A percentile compares a stretch with the other conserved stretches of the same genome.
Evolutionary conservation across 768 basidiomycete genomes (phyloP).

Genomic region (Termitomyces sp.): DNA sequence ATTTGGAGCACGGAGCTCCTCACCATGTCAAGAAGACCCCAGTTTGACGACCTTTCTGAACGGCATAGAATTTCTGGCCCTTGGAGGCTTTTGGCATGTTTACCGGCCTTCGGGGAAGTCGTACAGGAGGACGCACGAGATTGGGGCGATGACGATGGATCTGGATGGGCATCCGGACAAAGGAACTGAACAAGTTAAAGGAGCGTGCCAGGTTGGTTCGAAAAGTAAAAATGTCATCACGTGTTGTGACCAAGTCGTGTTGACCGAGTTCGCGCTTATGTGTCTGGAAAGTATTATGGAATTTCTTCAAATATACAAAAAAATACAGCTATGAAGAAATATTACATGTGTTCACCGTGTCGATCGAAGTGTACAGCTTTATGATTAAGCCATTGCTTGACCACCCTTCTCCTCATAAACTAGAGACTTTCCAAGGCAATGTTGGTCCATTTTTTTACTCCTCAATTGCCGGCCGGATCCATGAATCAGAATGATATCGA

Average conservation of each 20-base stretch:
- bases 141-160: constrained; percentile 5
- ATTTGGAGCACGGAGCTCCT: constrained; percentile 5
- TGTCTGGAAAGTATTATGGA: too few relatives aligned
- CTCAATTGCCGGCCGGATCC: neutral
- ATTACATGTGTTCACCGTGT: neutral
- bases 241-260: constrained; percentile 7
- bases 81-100: constrained; percentile 27
- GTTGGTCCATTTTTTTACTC: too few relatives aligned
- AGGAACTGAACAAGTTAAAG: neutral
- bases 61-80: constrained; percentile 62
- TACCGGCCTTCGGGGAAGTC: neutral
- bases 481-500: neutral
- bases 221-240: neutral
- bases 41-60: constrained; percentile 54
- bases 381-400: neutral
- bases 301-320: neutral
- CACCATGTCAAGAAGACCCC: constrained; percentile 77
- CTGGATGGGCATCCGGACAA: constrained; percentile 3
- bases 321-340: neutral
- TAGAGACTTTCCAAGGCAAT: too few relatives aligned
- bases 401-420: neutral
- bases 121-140: neutral
- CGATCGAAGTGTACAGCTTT: neutral
- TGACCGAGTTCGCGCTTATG: too few relatives aligned
- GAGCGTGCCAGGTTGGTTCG: constrained; percentile 8